A percentile compares a stretch with the other conserved stretches of the same genome.
phyloP scores from a whole-genome alignment of 2,329 filamentous ascomycete species.

The Talaromyces sp. region DNA sequence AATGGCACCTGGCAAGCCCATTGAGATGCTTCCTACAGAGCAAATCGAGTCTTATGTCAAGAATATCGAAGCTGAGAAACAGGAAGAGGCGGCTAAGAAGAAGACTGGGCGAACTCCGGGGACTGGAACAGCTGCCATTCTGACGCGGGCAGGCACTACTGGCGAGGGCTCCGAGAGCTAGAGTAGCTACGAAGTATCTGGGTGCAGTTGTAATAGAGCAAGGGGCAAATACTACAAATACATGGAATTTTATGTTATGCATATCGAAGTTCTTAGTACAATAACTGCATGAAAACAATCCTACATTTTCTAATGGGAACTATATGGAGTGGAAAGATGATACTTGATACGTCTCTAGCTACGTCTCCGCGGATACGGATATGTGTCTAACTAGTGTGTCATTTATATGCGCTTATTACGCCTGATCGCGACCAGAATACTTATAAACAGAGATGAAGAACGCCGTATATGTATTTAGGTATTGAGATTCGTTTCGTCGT shows the following conservation, averaged over 20 bases:
- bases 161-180: constrained; percentile 31
- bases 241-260: not conserved
- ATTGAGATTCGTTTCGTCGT: constrained; percentile 24
- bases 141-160: constrained; percentile 54
- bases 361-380: too few species aligned
- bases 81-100: constrained; percentile 96
- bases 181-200: constrained; percentile 15
- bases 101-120: constrained; percentile 60
- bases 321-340: too few species aligned
- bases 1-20: constrained; percentile 84
- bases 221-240: constrained; percentile 1
- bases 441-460: not conserved
- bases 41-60: constrained; percentile 97
- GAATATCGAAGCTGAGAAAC: constrained; percentile 98
- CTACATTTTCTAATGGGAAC: too few species aligned
- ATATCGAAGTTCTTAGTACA: not conserved
- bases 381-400: too few species aligned
- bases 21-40: constrained; percentile 92
- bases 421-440: not conserved
- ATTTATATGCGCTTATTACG: not conserved
- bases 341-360: too few species aligned
- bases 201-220: constrained; percentile 2
- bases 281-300: not conserved
- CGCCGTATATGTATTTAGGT: not conserved
- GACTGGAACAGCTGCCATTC: constrained; percentile 58